Conservation (phyloP, 345 rosid species). For the Citrus cavaleriei region DNA sequence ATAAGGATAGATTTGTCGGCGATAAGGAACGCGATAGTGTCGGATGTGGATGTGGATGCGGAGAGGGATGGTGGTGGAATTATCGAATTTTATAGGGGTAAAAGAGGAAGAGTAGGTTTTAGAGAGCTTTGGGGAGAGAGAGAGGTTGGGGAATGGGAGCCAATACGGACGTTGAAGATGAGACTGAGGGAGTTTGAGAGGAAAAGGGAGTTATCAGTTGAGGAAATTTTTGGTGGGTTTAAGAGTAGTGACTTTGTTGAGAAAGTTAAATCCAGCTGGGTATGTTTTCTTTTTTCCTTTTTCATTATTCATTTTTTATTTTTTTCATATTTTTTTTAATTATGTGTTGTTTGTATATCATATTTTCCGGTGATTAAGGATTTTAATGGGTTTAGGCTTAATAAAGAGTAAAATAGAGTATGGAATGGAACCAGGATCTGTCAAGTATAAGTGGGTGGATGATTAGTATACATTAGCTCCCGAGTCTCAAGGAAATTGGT, state of each 20-base stretch:
- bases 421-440: not conserved
- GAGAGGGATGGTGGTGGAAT: constrained; percentile 32
- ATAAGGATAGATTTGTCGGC: constrained; percentile 77
- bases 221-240: constrained; percentile 64
- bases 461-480: not conserved
- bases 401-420: not conserved
- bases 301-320: not conserved
- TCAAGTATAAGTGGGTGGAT: not conserved
- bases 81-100: constrained; percentile 42
- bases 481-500: not conserved
- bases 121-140: constrained; percentile 49
- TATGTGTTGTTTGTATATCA: too few species aligned
- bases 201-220: constrained; percentile 44
- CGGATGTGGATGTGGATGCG: constrained; percentile 50
- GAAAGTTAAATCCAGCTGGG: constrained; percentile 88
- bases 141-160: constrained; percentile 69
- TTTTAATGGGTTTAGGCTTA: not conserved
- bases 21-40: constrained; percentile 68
- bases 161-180: constrained; percentile 65
- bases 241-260: constrained; percentile 73
- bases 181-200: constrained; percentile 79
- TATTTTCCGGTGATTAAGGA: not conserved
- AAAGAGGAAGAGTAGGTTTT: constrained; percentile 44
- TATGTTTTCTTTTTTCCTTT: constrained; percentile 20
- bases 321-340: not conserved